Percentiles rank a stretch among this genome's conserved stretches.
Evolutionary conservation across 2,329 filamentous ascomycete genomes (phyloP).

Genomic region (Diaporthe citri): DNA sequence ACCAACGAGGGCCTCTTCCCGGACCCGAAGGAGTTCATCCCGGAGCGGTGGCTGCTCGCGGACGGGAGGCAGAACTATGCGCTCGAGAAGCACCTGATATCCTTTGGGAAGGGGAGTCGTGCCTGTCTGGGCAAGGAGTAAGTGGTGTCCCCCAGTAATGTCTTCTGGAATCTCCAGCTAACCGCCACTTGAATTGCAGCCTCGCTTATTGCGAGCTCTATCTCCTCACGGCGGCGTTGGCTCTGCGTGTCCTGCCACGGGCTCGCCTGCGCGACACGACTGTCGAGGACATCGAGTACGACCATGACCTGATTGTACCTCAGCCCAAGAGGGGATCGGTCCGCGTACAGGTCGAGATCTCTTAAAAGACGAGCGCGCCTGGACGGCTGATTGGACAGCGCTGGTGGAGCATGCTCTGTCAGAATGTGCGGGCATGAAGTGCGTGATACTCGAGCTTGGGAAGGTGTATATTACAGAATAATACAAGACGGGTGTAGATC

Average conservation of each 20-base stretch:
- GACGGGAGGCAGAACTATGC: slow-evolving; percentile 31
- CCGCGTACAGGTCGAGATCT: not conserved
- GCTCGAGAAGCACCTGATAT: slow-evolving; percentile 41
- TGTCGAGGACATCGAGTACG: slow-evolving; percentile 41
- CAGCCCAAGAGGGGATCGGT: slow-evolving; percentile 41
- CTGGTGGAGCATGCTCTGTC: no score
- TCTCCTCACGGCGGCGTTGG: slow-evolving; percentile 39
- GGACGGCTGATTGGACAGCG: no score
- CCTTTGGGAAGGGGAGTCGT: slow-evolving; percentile 44
- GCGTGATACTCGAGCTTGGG: not conserved
- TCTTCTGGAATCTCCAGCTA: not conserved
- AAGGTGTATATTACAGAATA: not conserved
- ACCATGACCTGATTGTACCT: slow-evolving; percentile 41
- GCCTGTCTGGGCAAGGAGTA: slow-evolving; percentile 46
- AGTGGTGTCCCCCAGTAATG: not conserved
- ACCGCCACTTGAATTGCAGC: not conserved
- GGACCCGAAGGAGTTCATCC: slow-evolving; percentile 42
- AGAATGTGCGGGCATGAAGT: not conserved
- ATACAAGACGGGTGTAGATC: not conserved
- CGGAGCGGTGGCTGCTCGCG: slow-evolving; percentile 44
- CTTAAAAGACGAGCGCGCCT: not conserved
- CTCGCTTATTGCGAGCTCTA: slow-evolving; percentile 41
- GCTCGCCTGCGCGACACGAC: slow-evolving; percentile 40
- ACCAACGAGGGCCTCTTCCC: slow-evolving; percentile 43
- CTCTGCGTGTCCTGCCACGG: slow-evolving; percentile 38